Evolutionary conservation across 31 red algal species (phyloP).

Genomic region (Odonthalia washingtoniensis): DNA sequence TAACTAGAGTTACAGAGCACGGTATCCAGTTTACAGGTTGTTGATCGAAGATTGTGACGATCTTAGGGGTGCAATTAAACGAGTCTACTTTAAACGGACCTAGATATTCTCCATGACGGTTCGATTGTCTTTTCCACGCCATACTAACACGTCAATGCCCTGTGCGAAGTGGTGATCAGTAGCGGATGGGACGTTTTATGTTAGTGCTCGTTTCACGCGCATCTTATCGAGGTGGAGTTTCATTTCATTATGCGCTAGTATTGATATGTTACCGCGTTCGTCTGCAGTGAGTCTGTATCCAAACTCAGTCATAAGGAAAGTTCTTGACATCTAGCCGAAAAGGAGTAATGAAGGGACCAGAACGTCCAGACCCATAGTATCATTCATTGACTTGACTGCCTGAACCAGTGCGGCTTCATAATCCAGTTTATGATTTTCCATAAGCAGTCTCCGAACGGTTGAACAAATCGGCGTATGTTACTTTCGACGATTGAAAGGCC

Average conservation of each 20-base stretch:
- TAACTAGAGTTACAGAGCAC: too few species aligned
- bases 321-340: slow-evolving; percentile 6
- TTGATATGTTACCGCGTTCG: not conserved
- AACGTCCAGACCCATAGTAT: slow-evolving; percentile 26
- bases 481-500: slow-evolving; percentile 35
- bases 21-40: too few species aligned
- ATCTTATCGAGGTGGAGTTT: not conserved
- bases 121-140: not conserved
- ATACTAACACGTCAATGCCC: not conserved
- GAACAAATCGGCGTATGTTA: slow-evolving; percentile 32
- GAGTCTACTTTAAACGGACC: too few species aligned
- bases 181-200: not conserved
- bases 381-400: slow-evolving; percentile 41
- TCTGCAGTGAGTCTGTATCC: not conserved
- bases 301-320: not conserved
- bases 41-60: too few species aligned
- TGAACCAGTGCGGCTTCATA: not conserved
- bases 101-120: not conserved
- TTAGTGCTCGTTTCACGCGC: not conserved
- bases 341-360: slow-evolving; percentile 29
- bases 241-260: not conserved
- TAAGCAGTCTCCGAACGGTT: slow-evolving; percentile 19
- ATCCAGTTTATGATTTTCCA: not conserved
- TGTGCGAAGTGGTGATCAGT: not conserved
- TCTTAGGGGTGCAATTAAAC: too few species aligned